Percentiles rank a stretch among this genome's conserved stretches.
These are phyloP conservation scores for Leonotis leonurus DNA, from an alignment of 257 asterid species.

Conservation along the genomic window DNA sequence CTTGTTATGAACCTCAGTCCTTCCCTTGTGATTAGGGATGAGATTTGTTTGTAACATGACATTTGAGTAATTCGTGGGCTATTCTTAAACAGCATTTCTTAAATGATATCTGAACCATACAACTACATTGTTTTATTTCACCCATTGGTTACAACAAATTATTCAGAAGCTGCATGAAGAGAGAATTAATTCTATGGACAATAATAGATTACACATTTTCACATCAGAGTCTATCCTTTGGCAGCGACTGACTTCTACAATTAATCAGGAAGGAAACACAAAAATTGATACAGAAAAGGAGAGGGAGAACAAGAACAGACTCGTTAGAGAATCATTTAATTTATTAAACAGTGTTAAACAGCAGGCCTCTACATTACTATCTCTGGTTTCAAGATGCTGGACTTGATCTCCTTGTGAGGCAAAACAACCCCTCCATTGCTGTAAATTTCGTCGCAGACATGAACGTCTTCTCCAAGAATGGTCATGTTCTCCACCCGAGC, in stretches of 20 bases:
- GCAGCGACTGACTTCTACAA: constrained; percentile 25
- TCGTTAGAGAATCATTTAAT: neutral
- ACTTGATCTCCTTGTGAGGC: constrained; percentile 96
- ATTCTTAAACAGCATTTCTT: neutral
- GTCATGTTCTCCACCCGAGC: constrained; percentile 98
- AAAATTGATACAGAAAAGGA: neutral
- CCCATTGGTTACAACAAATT: neutral
- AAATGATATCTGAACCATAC: neutral
- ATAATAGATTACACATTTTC: constrained; percentile 24
- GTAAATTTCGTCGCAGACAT: constrained; percentile 82
- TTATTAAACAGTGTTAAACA: constrained; percentile 18
- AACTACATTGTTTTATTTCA: neutral
- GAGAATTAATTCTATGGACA: constrained; percentile 21
- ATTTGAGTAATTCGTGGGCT: neutral
- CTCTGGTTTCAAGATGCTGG: constrained; percentile 87
- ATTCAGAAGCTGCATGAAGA: neutral
- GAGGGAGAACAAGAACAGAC: neutral
- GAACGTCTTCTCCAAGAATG: constrained; percentile 89
- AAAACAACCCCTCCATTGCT: constrained; percentile 90
- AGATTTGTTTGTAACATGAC: neutral
- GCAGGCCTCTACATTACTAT: constrained; percentile 61
- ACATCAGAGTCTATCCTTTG: constrained; percentile 11
- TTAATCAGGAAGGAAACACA: neutral
- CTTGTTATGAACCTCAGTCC: neutral
- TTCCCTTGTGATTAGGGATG: neutral